Evolutionary conservation across 768 basidiomycete genomes (phyloP).

Genomic region (Rhodosporidiobolus sp.): DNA sequence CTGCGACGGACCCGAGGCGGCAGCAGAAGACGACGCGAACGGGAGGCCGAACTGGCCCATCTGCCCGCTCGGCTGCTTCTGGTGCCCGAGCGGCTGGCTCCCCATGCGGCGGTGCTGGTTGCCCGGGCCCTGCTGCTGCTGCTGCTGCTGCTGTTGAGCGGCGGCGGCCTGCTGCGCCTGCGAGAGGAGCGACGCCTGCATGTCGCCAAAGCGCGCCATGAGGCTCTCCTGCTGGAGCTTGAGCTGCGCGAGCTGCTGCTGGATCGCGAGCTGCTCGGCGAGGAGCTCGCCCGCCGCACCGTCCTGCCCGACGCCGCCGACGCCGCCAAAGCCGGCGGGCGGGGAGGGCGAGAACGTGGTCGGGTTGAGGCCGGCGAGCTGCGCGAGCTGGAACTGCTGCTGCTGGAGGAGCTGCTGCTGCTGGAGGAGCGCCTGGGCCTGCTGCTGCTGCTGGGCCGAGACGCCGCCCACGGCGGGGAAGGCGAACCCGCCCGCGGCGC

Average conservation of each 20-base stretch:
- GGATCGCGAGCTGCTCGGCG: slow-evolving; percentile 94
- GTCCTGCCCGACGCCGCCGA: slow-evolving; percentile 6
- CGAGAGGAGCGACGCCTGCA: slow-evolving; percentile 55
- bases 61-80: slow-evolving; percentile 18
- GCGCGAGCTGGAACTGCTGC: slow-evolving; percentile 54
- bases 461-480: slow-evolving; percentile 6
- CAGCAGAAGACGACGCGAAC: not conserved
- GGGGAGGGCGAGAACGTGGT: not conserved
- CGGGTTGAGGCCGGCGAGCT: slow-evolving; percentile 38
- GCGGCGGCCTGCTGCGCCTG: not conserved
- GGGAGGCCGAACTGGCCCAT: slow-evolving; percentile 37
- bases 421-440: slow-evolving; percentile 21
- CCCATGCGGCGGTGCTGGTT: slow-evolving; percentile 6
- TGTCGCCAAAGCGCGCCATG: slow-evolving; percentile 83
- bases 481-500: slow-evolving; percentile 65
- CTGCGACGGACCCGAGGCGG: not conserved
- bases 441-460: slow-evolving; percentile 6
- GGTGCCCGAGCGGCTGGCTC: not conserved
- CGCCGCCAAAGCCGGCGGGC: not conserved
- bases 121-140: not conserved
- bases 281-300: slow-evolving; percentile 62
- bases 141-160: slow-evolving; percentile 22
- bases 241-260: slow-evolving; percentile 82
- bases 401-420: slow-evolving; percentile 45
- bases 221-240: slow-evolving; percentile 87